Evolutionary conservation across 352 stramenopile species (phyloP), one percentile per base, ranked within the genome.

Genomic region (Thraustochytrium sp.): DNA sequence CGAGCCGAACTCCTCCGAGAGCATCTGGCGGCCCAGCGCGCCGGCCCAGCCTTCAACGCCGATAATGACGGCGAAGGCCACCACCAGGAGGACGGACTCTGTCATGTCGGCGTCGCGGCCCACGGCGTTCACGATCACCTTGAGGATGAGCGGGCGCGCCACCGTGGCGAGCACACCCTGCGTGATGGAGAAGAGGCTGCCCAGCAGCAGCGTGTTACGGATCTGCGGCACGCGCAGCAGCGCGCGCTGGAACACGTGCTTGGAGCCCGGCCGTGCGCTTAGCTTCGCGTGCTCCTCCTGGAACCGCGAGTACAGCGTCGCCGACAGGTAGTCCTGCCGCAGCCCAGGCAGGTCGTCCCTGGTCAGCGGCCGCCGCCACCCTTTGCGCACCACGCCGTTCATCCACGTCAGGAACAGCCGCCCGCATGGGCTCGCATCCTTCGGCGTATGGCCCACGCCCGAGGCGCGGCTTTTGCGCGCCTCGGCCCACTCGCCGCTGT

Each of bases 1-100:
- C 26, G 68, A 75, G 5, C 68, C 68, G 5, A 80, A 80, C 68
- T 80, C 68, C 46, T 80, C 68, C n/a, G 46, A 23, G 23, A 80
- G 68, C 3, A 80, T 13, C 68, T 80, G 68, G 9, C 68, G 68
- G 34, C 44, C 68, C 23, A 63, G 26, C 23, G 76, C 68, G 38
- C 68, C 68, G n/a, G 40, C 42, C 68, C 68, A 80, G 34, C 68
- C 68, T 75, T 80, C 68, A 21, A 68, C 23, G 9, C 31, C 31
- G n/a, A 80, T 42, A 16, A 80, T 31, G 2, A 51, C 53, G 8
- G 68, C 68, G n/a, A 80, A 65, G 3, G 18, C 9, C 26, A 80
- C 42, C 23, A 80, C 68, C 0, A 55, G 31, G 0, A 46, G 9
- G 13, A 77, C 21, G n/a, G 46, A 18, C 5, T 65, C 31, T 48